Evolutionary conservation across 208 protist species (phyloP), one percentile per base, ranked within the genome.

Genomic region (Leishmania aethiopica): DNA sequence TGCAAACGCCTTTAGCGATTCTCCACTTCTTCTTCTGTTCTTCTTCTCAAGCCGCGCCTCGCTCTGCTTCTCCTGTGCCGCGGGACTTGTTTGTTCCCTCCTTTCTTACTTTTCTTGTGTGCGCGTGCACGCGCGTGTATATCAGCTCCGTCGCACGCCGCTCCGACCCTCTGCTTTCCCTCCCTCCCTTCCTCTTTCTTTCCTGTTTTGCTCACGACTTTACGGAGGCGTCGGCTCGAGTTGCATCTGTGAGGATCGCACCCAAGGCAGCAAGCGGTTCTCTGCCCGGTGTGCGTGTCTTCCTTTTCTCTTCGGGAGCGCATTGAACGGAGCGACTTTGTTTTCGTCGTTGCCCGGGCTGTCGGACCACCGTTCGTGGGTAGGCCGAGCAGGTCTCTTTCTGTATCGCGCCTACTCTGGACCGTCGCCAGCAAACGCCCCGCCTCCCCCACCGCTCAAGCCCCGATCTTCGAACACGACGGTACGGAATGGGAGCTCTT

Each of bases 401-500:
- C 57, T 60, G 57, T n/a, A 11, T 71, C 37, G n/a, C 66, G 7
- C 17, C 10, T 10, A 11, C 8, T 15, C 37, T 22, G 0, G 4
- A 11, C 37, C 37, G 47, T 47, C 25, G 2, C 8, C 2, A 35
- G 6, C 32, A 71, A 15, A 2, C 15, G n/a, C 37, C 37, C 37
- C 22, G n/a, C 37, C 6, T 19, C 66, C 32, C 0, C 37, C 28
- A 6, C 17, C 37, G 45, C 32, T 2, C 55, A 45, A 17, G 2
- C 15, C 3, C 28, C n/a, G 11, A 75, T n/a, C 37, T n/a, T 42
- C 28, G 45, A n/a, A 42, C 75, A 55, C 64, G 5, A 32, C 7
- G 6, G 22, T 47, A 10, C 37, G 22, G 42, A 7, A 96, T 96
- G 92, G 92, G 93, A 19, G 93, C 91, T 5, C 80, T 94, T 15